Conservation (phyloP, 1,139 yeast species). For the Yamadazyma sp. region DNA sequence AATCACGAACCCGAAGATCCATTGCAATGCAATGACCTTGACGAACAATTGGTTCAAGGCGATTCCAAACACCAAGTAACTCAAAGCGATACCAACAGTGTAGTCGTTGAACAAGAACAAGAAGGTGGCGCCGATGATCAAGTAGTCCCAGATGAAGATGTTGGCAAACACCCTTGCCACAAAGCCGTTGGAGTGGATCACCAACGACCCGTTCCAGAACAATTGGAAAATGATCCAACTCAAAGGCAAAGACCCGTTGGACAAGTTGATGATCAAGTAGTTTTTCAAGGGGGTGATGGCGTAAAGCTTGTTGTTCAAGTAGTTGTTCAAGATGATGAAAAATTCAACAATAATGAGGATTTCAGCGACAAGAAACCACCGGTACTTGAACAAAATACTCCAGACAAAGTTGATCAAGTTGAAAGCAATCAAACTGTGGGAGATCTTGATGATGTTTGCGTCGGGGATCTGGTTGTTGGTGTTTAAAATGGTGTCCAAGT, state of each 20-base stretch:
- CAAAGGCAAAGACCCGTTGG: conserved; percentile 67
- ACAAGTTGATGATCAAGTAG: conserved; percentile 15
- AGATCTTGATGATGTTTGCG: conserved; percentile 13
- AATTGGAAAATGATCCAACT: conserved; percentile 72
- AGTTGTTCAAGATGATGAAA: conserved; percentile 55
- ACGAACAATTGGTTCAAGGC: conserved; percentile 70
- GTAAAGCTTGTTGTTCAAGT: conserved; percentile 62
- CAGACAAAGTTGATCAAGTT: conserved; percentile 61
- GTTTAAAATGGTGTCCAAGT: conserved; percentile 42
- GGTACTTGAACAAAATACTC: conserved; percentile 58
- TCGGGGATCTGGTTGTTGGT: conserved; percentile 19
- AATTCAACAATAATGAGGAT: conserved; percentile 53
- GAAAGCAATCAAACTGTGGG: conserved; percentile 56
- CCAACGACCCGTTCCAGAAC: conserved; percentile 83
- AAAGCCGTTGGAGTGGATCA: conserved; percentile 55
- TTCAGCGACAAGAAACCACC: conserved; percentile 57
- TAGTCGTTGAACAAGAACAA: conserved; percentile 66
- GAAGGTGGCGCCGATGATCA: conserved; percentile 61
- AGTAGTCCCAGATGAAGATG: conserved; percentile 74
- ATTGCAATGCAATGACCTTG: conserved; percentile 73
- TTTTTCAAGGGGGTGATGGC: conserved; percentile 46
- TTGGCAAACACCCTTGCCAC: conserved; percentile 71
- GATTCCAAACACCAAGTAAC: conserved; percentile 60
- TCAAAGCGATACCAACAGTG: conserved; percentile 62
- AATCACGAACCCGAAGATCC: conserved; percentile 78